Base-by-base conservation (phyloP, 1,284 basidiomycete genomes). In the Ceratorhiza oryzae-sativae region DNA sequence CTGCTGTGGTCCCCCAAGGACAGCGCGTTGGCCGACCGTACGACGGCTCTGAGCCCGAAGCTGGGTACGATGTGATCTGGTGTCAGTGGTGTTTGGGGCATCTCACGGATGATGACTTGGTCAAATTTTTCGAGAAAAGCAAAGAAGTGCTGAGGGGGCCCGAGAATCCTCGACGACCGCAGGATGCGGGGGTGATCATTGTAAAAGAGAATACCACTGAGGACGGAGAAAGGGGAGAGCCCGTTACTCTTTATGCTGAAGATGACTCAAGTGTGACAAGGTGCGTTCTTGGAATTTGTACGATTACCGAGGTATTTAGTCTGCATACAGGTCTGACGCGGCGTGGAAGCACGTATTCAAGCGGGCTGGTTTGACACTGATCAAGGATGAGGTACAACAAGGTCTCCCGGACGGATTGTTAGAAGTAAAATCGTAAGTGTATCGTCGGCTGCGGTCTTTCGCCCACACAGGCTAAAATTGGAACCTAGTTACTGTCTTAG, bases 61-160 rank as follows among this genome's bases (percentile, higher is more conserved):
- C 83, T 45, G 85, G 85, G 1, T 93, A 90, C 79, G 91, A 94
- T 80, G 85, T 94, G 15, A 86, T 96, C 72, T 95, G 93, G 95
- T 94, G 93, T 77, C 95, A 97, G 79, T 97, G 95, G 95, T 96
- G 94, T 82, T 84, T 97, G 13, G 92, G 92, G n/a, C 93, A 95
- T 82, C 83, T 97, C 73, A 86, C 85, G 65, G 90, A 96, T 77
- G 77, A 80, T 4, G 92, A 95, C 78, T 85, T 97, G 25, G 85
- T 94, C 36, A 79, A 81, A 0, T 97, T 97, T 81, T 84, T 97
- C 73, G 82, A 83, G 76, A 84, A 88, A 60, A 85, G 88, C 74
- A 84, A 84, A 63, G 80, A 80, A 5, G 86, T 91, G 0, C 78
- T 94, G 73, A 82, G 87, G 59, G 79, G 84, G 62, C 80, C 82